phyloP scores from a whole-genome alignment of 2,329 filamentous ascomycete species.

The Calonectria pseudoreteaudii region DNA sequence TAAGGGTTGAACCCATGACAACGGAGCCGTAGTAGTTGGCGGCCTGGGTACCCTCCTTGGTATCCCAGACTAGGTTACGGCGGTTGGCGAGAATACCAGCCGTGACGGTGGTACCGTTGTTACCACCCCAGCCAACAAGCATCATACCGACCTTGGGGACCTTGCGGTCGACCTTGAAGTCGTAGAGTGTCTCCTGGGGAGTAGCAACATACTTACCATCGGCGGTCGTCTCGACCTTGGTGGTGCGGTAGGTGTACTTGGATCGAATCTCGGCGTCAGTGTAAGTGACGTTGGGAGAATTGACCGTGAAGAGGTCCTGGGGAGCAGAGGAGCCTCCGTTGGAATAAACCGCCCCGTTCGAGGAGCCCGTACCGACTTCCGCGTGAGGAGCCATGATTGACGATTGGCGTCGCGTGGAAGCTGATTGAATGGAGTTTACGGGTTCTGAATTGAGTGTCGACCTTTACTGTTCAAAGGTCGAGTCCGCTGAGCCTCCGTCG shows the following conservation, averaged over 20 bases:
- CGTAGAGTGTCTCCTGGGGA: conserved; percentile 90
- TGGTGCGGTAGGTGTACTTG: conserved; percentile 97
- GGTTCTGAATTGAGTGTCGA: conserved; percentile 46
- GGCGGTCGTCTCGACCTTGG: conserved; percentile 77
- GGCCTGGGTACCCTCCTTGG: conserved; percentile 84
- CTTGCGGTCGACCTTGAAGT: conserved; percentile 97
- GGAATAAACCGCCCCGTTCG: conserved; percentile 70
- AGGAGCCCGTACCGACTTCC: conserved; percentile 66
- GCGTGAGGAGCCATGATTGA: conserved; percentile 92
- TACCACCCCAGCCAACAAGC: conserved; percentile 97
- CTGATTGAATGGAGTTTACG: conserved; percentile 40
- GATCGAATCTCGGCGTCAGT: conserved; percentile 88
- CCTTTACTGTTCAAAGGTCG: conserved; percentile 68
- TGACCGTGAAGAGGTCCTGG: conserved; percentile 82
- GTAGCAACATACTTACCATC: conserved; percentile 84
- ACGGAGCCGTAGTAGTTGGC: conserved; percentile 99
- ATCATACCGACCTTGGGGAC: conserved; percentile 95
- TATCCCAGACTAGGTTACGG: conserved; percentile 88
- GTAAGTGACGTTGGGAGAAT: conserved; percentile 93
- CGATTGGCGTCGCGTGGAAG: conserved; percentile 46
- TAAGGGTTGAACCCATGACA: conserved; percentile 96
- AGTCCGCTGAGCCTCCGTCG: conserved; percentile 84
- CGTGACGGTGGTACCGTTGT: conserved; percentile 97
- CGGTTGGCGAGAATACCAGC: conserved; percentile 98
- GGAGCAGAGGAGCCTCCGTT: conserved; percentile 55